These are phyloP conservation scores for Ramaria rubella DNA, from an alignment of 768 basidiomycete species.

Conservation along the genomic window DNA sequence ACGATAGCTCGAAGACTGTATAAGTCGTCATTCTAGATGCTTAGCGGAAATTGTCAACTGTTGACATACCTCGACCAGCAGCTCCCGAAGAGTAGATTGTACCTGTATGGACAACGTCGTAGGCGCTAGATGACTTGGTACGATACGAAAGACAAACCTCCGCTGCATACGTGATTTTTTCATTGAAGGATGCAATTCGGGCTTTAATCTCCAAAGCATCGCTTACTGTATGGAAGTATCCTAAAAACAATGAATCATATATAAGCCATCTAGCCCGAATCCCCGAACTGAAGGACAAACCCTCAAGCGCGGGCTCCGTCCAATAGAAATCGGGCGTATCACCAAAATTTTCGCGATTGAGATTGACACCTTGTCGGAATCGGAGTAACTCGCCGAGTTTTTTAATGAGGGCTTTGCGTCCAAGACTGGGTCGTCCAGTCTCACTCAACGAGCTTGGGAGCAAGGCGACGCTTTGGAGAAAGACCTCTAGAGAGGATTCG, in stretches of 20 bases:
- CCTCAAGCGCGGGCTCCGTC: constrained; percentile 87
- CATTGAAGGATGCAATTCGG: constrained; percentile 76
- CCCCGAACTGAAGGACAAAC: constrained; percentile 30
- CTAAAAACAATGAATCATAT: constrained; percentile 28
- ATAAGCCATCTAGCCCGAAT: background rate
- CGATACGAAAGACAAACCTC: constrained; percentile 39
- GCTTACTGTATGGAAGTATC: constrained; percentile 79
- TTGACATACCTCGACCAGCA: constrained; percentile 69
- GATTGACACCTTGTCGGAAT: constrained; percentile 86
- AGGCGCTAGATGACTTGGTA: constrained; percentile 1
- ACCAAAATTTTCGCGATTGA: constrained; percentile 82
- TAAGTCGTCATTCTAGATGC: too few relatives aligned
- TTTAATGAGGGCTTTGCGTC: constrained; percentile 77
- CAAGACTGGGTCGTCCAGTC: constrained; percentile 80
- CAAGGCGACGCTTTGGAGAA: constrained; percentile 74
- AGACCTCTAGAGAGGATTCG: constrained; percentile 78
- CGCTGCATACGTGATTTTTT: constrained; percentile 87
- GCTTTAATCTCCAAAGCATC: constrained; percentile 81
- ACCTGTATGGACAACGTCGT: constrained; percentile 37
- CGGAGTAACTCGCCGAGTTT: constrained; percentile 89
- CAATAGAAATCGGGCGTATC: constrained; percentile 93
- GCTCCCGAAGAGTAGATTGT: constrained; percentile 82
- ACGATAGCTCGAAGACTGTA: constrained; percentile 81
- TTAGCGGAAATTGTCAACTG: background rate
- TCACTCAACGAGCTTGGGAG: constrained; percentile 69